Base-by-base conservation (phyloP, 805 yeast genomes). In the Allodekkera sacchari region DNA sequence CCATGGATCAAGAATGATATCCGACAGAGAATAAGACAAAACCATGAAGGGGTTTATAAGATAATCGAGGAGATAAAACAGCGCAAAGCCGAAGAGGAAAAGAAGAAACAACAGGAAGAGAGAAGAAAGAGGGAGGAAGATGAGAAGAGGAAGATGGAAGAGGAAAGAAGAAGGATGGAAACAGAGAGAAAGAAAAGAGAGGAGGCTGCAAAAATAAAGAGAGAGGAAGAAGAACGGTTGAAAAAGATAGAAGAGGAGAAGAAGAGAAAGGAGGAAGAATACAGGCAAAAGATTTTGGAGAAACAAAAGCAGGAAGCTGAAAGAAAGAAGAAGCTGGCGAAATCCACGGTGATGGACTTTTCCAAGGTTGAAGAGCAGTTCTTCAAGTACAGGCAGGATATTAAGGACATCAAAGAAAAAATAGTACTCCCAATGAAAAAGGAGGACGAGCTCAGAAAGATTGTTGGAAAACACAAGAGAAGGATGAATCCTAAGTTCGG, bases 401-500 rank as follows among this genome's bases (percentile, higher is more conserved):
- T 78, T 22, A 47, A 48, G 8, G 66, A 70, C 25, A 81, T 84
- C 38, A 83, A 87, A 48, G 41, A 40, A 1, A 64, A 71, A 14
- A 64, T 88, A 10, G 76, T 75, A 4, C 66, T 61, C 9, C 71
- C 72, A 7, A 66, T 85, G 20, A 59, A 65, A 23, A 44, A 49
- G 16, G 45, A 55, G 25, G 42, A 45, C 27, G 55, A 45, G 18
- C 64, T 77, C 43, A 67, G 70, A 18, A 69, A 61, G 19, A 48
- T 71, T 22, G 78, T 77, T 44, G 71, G 68, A 29, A 66, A 68
- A n/a, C 67, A 75, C 34, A 80, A 79, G 48, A 64, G 96, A 30
- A 75, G 77, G 45, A 74, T 92, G 43, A 84, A 84, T 48, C 92
- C 96, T 5, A 82, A 80, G 50, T 76, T 92, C 43, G 97, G 98